Evolutionary conservation across 345 rosid genomes (phyloP).

Genomic region (Salix brachista): DNA sequence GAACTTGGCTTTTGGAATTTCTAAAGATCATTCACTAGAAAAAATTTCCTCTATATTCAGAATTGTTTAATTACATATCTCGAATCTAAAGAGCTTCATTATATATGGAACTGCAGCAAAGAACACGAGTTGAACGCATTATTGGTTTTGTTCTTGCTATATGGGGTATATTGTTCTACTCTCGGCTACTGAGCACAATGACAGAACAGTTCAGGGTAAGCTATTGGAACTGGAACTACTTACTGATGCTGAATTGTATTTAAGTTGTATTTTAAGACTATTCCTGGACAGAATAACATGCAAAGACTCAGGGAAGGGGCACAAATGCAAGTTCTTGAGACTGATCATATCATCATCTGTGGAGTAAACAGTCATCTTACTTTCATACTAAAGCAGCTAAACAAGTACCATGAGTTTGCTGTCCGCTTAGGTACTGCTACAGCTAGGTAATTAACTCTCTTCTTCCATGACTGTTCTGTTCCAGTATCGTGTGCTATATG

Average conservation of each 20-base stretch:
- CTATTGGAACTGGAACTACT: slow-evolving; percentile 17
- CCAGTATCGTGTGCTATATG: background rate
- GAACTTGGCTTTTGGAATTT: background rate
- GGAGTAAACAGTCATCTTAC: slow-evolving; percentile 76
- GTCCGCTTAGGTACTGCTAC: slow-evolving; percentile 93
- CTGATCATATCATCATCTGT: slow-evolving; percentile 87
- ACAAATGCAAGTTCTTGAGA: slow-evolving; percentile 86
- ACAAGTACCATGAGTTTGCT: slow-evolving; percentile 83
- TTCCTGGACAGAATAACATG: slow-evolving; percentile 68
- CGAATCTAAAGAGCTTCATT: slow-evolving; percentile 25
- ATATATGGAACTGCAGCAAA: slow-evolving; percentile 69
- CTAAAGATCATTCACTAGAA: slow-evolving; percentile 1
- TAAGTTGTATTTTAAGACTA: slow-evolving; percentile 16
- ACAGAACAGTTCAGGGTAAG: slow-evolving; percentile 90
- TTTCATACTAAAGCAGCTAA: slow-evolving; percentile 82
- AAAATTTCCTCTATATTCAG: background rate
- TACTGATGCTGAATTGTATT: slow-evolving; percentile 9
- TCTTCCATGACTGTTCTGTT: slow-evolving; percentile 1
- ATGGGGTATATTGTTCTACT: slow-evolving; percentile 93
- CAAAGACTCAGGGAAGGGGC: slow-evolving; percentile 94
- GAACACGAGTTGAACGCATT: slow-evolving; percentile 76
- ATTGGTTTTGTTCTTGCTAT: slow-evolving; percentile 83
- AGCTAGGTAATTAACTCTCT: slow-evolving; percentile 56
- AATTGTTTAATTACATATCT: slow-evolving; percentile 7
- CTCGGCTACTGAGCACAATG: slow-evolving; percentile 95